Evolutionary conservation across 164 flowering plant genomes (phyloP).

Genomic region (Magnolia kwangsiensis): DNA sequence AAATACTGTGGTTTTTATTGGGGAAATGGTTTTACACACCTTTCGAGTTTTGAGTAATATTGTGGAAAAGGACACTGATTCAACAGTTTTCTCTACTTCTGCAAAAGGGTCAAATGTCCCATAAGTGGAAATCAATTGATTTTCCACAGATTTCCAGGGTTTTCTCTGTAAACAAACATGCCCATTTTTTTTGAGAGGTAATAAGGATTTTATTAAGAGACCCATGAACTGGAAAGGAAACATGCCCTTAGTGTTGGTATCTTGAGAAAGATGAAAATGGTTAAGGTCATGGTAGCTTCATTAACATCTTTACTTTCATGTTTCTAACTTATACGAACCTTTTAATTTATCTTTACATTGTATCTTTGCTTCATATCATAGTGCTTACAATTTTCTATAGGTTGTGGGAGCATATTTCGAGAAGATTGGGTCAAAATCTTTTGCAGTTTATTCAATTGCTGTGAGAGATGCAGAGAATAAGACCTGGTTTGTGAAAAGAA

Average conservation of each 20-base stretch:
- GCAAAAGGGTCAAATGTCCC: too few species aligned
- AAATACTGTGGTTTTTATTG: too few species aligned
- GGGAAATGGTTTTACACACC: too few species aligned
- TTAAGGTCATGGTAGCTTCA: not conserved
- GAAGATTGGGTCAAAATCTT: slow-evolving; percentile 80
- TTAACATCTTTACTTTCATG: not conserved
- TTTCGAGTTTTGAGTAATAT: too few species aligned
- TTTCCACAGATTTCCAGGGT: too few species aligned
- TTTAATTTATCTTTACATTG: not conserved
- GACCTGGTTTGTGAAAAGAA: slow-evolving; percentile 95
- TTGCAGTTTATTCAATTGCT: slow-evolving; percentile 93
- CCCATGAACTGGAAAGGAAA: too few species aligned
- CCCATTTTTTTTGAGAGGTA: too few species aligned
- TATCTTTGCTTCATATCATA: not conserved
- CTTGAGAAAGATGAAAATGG: not conserved
- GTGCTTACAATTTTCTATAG: slow-evolving; percentile 32
- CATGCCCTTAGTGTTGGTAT: not conserved
- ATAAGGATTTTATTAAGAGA: too few species aligned
- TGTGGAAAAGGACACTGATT: too few species aligned
- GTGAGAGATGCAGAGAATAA: slow-evolving; percentile 69
- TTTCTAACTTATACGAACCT: not conserved
- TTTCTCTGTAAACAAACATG: too few species aligned
- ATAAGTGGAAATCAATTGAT: too few species aligned
- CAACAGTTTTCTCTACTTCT: too few species aligned
- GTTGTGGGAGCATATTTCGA: slow-evolving; percentile 94